Base-by-base conservation (phyloP, 768 basidiomycete species). In the Cyathus striatus region DNA sequence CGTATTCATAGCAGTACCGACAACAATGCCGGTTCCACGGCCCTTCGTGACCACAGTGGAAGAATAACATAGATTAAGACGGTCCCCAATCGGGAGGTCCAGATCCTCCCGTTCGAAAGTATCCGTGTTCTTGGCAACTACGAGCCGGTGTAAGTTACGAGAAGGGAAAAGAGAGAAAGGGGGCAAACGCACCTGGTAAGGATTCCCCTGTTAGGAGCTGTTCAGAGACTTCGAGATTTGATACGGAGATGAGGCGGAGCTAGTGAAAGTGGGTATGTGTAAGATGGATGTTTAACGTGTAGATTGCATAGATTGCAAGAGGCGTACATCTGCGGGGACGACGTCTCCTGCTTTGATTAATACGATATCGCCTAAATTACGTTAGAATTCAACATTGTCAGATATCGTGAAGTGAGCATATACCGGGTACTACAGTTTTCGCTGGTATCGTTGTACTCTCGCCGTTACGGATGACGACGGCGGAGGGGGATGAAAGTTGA, bases 201-300 rank as follows among this genome's bases (percentile, higher is more conserved):
- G 71, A 71, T 54, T 77, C 75, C 43, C 74, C 75, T 0, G 76
- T 79, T 35, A 78, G 57, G 13, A 77, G 62, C 21, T 73, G 71
- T 48, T 79, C 75, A 30, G 72, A 73, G 20, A 66, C 59, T 53
- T 76, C 75, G 26, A 76, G 59, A 48, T 73, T 72, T 14, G 69
- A 69, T 6, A 67, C 66, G 13, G 62, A 58, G 23, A 75, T 54
- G 3, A 77, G 56, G n/a, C 76, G 57, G 27, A 70, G 54, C 65
- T 67, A 45, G 7, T n/a, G n/a, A n/a, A n/a, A n/a, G n/a, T n/a
- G n/a, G n/a, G n/a, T n/a, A n/a, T n/a, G n/a, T n/a, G n/a, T n/a
- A n/a, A n/a, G n/a, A n/a, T n/a, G n/a, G n/a, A n/a, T n/a, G n/a
- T n/a, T n/a, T n/a, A n/a, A 7, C 12, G 17, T 27, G 6, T 6